Evolutionary conservation across 306 rosid genomes (phyloP).

Genomic region (Citrullus mucosospermus): DNA sequence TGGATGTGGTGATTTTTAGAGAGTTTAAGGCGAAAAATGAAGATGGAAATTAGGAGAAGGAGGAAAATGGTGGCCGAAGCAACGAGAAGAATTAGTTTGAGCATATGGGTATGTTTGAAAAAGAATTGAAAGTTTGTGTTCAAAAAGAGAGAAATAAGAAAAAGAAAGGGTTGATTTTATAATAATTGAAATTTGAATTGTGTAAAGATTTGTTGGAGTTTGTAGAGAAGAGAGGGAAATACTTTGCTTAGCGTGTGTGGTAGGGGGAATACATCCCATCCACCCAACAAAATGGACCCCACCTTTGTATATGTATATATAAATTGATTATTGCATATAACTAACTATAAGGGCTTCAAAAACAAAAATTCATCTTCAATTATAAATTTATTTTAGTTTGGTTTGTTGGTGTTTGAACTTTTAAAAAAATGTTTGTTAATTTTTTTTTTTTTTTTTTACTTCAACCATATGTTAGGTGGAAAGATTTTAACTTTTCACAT

Average conservation of each 20-base stretch:
- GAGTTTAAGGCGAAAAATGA: slow-evolving; percentile 23
- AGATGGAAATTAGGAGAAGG: slow-evolving; percentile 27
- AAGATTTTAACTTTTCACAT: too few relatives aligned
- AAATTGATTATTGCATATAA: too few relatives aligned
- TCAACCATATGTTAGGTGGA: too few relatives aligned
- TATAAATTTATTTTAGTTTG: too few relatives aligned
- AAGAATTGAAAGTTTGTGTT: too few relatives aligned
- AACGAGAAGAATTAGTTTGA: slow-evolving; percentile 33
- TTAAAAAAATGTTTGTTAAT: too few relatives aligned
- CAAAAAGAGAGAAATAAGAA: too few relatives aligned
- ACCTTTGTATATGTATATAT: background rate
- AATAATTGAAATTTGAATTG: background rate
- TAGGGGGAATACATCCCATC: slow-evolving; percentile 5
- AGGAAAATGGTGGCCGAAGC: slow-evolving; percentile 25
- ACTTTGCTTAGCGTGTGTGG: background rate
- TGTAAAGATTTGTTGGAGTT: background rate
- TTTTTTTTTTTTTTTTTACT: too few relatives aligned
- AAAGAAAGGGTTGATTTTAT: background rate
- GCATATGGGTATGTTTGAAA: slow-evolving; percentile 18
- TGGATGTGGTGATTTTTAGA: slow-evolving; percentile 13
- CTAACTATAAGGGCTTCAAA: too few relatives aligned
- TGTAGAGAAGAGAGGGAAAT: background rate
- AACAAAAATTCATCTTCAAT: too few relatives aligned
- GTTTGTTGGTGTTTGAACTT: too few relatives aligned
- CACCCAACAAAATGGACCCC: background rate